Evolutionary conservation across 768 basidiomycete species (phyloP).

Genomic region (Lanmaoa rubissima): DNA sequence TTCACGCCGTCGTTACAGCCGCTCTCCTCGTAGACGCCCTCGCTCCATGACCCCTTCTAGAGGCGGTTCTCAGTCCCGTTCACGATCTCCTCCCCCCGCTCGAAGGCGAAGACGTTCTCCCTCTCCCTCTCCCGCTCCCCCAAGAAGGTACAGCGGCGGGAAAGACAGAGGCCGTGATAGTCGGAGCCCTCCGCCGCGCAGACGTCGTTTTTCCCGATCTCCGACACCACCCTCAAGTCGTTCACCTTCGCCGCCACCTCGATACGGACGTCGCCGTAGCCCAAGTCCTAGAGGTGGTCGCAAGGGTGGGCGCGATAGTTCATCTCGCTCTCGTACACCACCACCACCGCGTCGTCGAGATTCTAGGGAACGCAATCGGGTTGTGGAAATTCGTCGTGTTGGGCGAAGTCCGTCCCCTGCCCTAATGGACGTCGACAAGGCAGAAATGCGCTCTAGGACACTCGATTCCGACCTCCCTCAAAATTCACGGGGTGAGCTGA

Average conservation of each 20-base stretch:
- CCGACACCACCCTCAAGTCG: conserved; percentile 50
- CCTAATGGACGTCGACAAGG: conserved; percentile 24
- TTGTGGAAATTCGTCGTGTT: conserved; percentile 16
- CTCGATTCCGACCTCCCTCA: conserved; percentile 32
- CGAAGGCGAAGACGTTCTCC: conserved; percentile 38
- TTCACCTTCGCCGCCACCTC: conserved; percentile 32
- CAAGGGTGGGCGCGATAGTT: conserved; percentile 26
- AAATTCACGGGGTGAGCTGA: conserved; percentile 50
- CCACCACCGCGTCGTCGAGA: conserved; percentile 31
- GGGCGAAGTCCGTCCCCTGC: conserved; percentile 29
- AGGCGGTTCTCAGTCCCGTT: conserved; percentile 40
- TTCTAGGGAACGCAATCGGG: conserved; percentile 27
- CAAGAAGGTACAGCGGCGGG: conserved; percentile 20
- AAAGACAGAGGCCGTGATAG: conserved; percentile 29
- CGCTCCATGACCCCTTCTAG: conserved; percentile 33
- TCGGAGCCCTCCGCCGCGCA: conserved; percentile 34
- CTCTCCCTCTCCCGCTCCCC: conserved; percentile 31
- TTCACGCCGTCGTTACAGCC: conserved; percentile 27
- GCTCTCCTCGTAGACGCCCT: conserved; percentile 24
- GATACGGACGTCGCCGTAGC: conserved; percentile 47
- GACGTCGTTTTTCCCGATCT: conserved; percentile 46
- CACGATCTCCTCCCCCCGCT: conserved; percentile 41
- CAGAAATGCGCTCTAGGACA: conserved; percentile 22
- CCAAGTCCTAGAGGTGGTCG: conserved; percentile 34
- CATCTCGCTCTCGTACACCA: conserved; percentile 38